Conservation (phyloP, 352 stramenopile genomes). For the Globisporangium spiculum region DNA sequence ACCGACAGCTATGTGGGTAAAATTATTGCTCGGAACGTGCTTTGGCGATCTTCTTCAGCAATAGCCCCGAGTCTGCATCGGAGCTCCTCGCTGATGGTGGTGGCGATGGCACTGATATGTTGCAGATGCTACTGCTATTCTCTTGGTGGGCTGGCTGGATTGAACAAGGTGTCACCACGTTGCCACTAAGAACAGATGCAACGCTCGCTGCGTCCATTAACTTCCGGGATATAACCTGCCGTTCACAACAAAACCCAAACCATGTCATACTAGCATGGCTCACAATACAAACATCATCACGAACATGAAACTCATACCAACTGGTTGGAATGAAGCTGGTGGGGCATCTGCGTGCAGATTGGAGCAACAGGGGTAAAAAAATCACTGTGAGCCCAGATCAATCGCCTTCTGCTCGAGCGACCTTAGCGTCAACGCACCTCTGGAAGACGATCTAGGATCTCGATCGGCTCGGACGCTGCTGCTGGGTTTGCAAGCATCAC, state of each 20-base stretch:
- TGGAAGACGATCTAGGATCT: slow-evolving; percentile 30
- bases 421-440: slow-evolving; percentile 13
- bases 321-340: slow-evolving; percentile 24
- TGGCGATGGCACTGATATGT: neutral
- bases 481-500: neutral
- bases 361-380: neutral
- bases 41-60: slow-evolving; percentile 28
- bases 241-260: neutral
- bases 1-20: neutral
- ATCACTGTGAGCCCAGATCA: neutral
- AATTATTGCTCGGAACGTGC: slow-evolving; percentile 1
- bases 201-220: slow-evolving; percentile 9
- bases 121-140: neutral
- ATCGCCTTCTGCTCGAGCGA: neutral
- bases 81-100: neutral
- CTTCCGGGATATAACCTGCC: neutral
- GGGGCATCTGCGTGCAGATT: neutral
- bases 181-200: slow-evolving; percentile 5
- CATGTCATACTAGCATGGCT: neutral
- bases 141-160: neutral
- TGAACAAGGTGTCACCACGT: neutral
- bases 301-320: slow-evolving; percentile 15
- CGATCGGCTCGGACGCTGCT: slow-evolving; percentile 21
- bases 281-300: neutral
- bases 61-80: slow-evolving; percentile 1